Base-by-base conservation (phyloP, 23 red algal genomes). In the Gracilaria domingensis region DNA sequence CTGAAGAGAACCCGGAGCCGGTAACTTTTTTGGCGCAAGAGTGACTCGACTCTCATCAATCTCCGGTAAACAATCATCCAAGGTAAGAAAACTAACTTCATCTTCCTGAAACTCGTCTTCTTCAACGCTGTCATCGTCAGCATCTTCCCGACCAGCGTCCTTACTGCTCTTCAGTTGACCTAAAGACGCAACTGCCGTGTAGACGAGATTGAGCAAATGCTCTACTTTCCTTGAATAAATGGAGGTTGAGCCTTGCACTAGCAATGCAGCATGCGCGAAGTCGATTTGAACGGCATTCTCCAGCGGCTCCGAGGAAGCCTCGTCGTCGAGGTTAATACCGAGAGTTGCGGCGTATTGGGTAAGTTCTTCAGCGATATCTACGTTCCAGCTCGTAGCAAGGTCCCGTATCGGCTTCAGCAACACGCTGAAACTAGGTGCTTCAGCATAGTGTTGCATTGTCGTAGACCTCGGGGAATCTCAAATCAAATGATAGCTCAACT, bases 161-260 rank as follows among this genome's bases (percentile, higher is more conserved):
- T 75, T 59, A 6, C 37, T 44, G 38, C 35, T 18, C 57, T 85
- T 65, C 38, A 85, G 38, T 30, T 88, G 84, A 37, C 51, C 51
- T 24, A 90, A 80, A 67, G 87, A 49, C 24, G 87, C 57, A 36
- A 90, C 89, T 35, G 95, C 84, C 5, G 59, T 81, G 79, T 80
- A 96, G 0, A 96, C 95, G 0, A 96, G 60, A 42, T 53, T 44
- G 79, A 93, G 93, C 40, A 96, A 64, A 53, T 96, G 88, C 53
- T 96, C 89, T 5, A 96, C 95, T 50, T 96, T 96, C 42, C 89
- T 82, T 7, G 88, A 86, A 33, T 96, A 96, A 12, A 96, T 81
- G 1, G 82, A 84, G 33, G 95, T 91, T 8, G 88, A 87, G 62
- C 89, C 88, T 61, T 96, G 81, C 37, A 96, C 82, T 20, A 96